These are phyloP conservation scores for Zygoascus bituminiphila DNA, from an alignment of 805 yeast genomes.

Conservation along the genomic window DNA sequence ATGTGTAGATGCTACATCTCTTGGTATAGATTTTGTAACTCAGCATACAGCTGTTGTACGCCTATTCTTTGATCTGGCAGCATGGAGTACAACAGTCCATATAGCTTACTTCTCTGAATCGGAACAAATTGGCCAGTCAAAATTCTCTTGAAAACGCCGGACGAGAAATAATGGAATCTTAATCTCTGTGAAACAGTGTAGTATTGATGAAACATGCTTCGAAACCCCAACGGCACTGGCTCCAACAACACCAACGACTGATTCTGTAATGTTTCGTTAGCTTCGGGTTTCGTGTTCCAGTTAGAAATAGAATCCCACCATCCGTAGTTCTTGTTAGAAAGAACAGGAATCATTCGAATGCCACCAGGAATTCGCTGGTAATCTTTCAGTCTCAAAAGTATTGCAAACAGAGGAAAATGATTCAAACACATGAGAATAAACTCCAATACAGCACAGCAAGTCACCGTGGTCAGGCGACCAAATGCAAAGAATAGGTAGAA, in stretches of 20 bases:
- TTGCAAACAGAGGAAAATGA: conserved; percentile 79
- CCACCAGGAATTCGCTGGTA: conserved; percentile 62
- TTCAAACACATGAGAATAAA: conserved; percentile 56
- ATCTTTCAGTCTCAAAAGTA: conserved; percentile 72
- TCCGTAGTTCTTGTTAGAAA: background rate
- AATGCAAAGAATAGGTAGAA: conserved; percentile 70
- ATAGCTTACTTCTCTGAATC: conserved; percentile 42
- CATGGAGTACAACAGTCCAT: conserved; percentile 44
- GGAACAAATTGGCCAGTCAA: conserved; percentile 40
- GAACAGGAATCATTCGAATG: conserved; percentile 27
- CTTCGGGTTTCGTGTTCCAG: background rate
- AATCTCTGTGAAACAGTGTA: conserved; percentile 34
- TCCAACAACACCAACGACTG: conserved; percentile 25
- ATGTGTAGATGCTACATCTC: background rate
- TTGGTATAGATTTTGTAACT: conserved; percentile 6
- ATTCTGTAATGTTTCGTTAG: background rate
- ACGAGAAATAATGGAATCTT: conserved; percentile 37
- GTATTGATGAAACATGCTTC: conserved; percentile 43
- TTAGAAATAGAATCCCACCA: background rate
- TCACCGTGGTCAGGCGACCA: conserved; percentile 45
- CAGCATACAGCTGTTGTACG: conserved; percentile 9
- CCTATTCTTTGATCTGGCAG: conserved; percentile 37
- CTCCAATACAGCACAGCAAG: conserved; percentile 46
- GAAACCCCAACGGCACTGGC: conserved; percentile 39
- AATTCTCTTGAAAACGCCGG: conserved; percentile 33